These are phyloP conservation scores for Pythium pyrilobum DNA, from an alignment of 352 stramenopile genomes.

Conservation along the genomic window DNA sequence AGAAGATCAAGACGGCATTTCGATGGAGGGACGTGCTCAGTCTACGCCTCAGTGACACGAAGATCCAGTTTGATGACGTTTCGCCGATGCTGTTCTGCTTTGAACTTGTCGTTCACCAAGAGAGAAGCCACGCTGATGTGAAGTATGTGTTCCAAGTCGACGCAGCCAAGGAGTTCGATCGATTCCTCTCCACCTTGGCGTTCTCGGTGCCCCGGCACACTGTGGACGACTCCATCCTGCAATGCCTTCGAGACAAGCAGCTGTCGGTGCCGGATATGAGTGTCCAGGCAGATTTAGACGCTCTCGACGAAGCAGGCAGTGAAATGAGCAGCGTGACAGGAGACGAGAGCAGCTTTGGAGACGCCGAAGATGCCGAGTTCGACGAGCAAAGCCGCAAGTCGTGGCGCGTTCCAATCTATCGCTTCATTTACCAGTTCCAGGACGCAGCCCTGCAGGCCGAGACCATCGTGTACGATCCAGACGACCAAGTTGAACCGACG, in stretches of 20 bases:
- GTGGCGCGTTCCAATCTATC: slow-evolving; percentile 66
- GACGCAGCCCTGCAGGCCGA: slow-evolving; percentile 72
- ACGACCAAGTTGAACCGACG: slow-evolving; percentile 70
- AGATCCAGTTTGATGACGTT: slow-evolving; percentile 82
- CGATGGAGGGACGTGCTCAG: slow-evolving; percentile 60
- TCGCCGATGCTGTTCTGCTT: slow-evolving; percentile 80
- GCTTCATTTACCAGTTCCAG: slow-evolving; percentile 59
- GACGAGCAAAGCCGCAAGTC: slow-evolving; percentile 26
- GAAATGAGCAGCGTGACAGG: slow-evolving; percentile 83
- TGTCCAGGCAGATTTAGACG: slow-evolving; percentile 22
- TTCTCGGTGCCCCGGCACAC: slow-evolving; percentile 61
- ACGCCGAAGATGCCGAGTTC: slow-evolving; percentile 79
- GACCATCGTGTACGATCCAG: slow-evolving; percentile 61
- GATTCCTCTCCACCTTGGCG: slow-evolving; percentile 62
- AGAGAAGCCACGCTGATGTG: slow-evolving; percentile 40
- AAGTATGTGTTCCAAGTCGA: slow-evolving; percentile 84
- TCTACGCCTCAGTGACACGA: slow-evolving; percentile 54
- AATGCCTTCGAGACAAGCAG: slow-evolving; percentile 52
- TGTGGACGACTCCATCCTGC: slow-evolving; percentile 59
- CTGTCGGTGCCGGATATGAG: slow-evolving; percentile 53
- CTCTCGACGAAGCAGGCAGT: slow-evolving; percentile 61
- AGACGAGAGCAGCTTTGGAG: slow-evolving; percentile 74
- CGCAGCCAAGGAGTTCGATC: slow-evolving; percentile 66
- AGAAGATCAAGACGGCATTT: slow-evolving; percentile 76
- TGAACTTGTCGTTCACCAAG: slow-evolving; percentile 54